phyloP scores from a whole-genome alignment of 2,329 filamentous ascomycete genomes.

The Sporothrix pseudoabietina region DNA sequence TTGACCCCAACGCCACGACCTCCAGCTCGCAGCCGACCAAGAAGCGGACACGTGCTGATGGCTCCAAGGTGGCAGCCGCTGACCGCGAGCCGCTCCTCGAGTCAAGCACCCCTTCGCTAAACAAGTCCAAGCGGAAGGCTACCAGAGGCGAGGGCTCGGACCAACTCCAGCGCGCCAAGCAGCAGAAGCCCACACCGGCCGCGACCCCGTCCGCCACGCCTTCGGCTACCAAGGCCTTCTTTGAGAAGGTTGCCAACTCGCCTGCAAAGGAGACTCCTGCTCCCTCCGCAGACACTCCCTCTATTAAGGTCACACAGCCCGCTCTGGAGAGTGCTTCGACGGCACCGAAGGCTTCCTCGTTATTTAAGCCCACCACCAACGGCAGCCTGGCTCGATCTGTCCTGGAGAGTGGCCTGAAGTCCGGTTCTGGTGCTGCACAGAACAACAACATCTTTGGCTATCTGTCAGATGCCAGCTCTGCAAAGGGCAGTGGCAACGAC shows the following conservation, averaged over 20 bases:
- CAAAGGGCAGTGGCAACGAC: conserved; percentile 56
- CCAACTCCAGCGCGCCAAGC: conserved; percentile 54
- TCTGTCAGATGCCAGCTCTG: conserved; percentile 59
- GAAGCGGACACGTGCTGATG: conserved; percentile 52
- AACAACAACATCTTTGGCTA: conserved; percentile 64
- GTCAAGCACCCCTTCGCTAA: conserved; percentile 42
- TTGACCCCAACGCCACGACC: conserved; percentile 45
- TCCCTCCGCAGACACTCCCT: conserved; percentile 30
- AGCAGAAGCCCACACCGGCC: conserved; percentile 47
- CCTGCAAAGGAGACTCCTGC: conserved; percentile 40
- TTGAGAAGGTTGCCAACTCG: conserved; percentile 61
- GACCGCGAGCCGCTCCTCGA: conserved; percentile 47
- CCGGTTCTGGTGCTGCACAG: conserved; percentile 30
- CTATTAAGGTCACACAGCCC: conserved; percentile 35
- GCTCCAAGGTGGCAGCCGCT: conserved; percentile 30
- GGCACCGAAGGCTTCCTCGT: conserved; percentile 33
- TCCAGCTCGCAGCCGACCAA: conserved; percentile 44
- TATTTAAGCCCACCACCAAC: conserved; percentile 41
- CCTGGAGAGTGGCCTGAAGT: conserved; percentile 41
- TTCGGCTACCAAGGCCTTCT: conserved; percentile 58
- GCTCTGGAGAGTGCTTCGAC: conserved; percentile 37
- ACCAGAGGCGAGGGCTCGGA: conserved; percentile 49
- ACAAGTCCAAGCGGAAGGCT: conserved; percentile 57
- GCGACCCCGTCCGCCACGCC: conserved; percentile 41
- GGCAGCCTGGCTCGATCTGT: conserved; percentile 49